These are phyloP conservation scores for Leccinum disarticulatum DNA, from an alignment of 768 basidiomycete genomes.

Conservation along the genomic window DNA sequence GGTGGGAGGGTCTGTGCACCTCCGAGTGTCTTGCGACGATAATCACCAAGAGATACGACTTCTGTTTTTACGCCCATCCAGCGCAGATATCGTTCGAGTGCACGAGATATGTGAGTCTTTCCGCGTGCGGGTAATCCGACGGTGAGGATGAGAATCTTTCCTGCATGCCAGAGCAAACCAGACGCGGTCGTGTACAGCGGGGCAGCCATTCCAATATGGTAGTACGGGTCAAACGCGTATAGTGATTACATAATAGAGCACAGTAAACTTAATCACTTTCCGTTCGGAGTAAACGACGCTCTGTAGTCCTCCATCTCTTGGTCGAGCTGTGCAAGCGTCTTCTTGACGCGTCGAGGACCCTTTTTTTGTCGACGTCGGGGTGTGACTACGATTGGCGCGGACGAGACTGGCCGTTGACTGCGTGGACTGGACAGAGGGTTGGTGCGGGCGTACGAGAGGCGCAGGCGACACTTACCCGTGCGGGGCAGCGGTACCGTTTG, in stretches of 20 bases:
- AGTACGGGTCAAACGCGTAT: neutral
- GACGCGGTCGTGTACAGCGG: conserved; percentile 93
- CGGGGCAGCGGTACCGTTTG: conserved; percentile 14
- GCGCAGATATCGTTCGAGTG: conserved; percentile 93
- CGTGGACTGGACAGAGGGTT: conserved; percentile 16
- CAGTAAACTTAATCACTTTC: conserved; percentile 11
- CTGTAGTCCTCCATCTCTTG: conserved; percentile 81
- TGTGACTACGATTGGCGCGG: conserved; percentile 24
- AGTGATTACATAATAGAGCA: conserved; percentile 21
- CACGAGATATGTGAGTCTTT: conserved; percentile 95
- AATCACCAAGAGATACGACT: conserved; percentile 94
- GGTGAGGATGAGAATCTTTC: conserved; percentile 91
- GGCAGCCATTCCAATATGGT: conserved; percentile 61
- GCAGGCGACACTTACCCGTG: conserved; percentile 12
- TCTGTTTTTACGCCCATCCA: conserved; percentile 98
- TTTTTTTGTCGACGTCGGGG: conserved; percentile 59
- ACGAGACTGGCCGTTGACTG: conserved; percentile 16
- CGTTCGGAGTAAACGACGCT: conserved; percentile 33
- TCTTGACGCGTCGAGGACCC: conserved; percentile 73
- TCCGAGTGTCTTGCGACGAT: conserved; percentile 86
- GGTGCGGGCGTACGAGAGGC: neutral
- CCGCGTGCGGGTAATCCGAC: conserved; percentile 93
- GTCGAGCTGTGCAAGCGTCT: conserved; percentile 65
- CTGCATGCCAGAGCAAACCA: conserved; percentile 85
- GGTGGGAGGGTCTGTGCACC: conserved; percentile 83